A percentile compares a stretch with the other conserved stretches of the same genome.
These are phyloP conservation scores for Aspergillus puulaauensis DNA, from an alignment of 2,329 filamentous ascomycete genomes.

Conservation along the genomic window DNA sequence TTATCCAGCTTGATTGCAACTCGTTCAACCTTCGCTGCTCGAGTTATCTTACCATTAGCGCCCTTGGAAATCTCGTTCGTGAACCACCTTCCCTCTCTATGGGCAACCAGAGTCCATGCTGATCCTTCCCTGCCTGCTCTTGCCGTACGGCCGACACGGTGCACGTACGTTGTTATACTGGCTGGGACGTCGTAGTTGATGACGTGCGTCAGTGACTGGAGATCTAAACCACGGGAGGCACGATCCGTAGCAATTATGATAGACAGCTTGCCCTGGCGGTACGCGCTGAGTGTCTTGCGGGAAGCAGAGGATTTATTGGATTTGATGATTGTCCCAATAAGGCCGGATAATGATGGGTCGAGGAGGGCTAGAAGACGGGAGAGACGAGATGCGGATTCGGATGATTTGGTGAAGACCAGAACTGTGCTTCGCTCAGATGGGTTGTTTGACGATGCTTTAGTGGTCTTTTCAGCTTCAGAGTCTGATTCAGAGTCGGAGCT, in stretches of 20 bases:
- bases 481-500: slow-evolving; percentile 21
- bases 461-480: slow-evolving; percentile 11
- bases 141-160: slow-evolving; percentile 88
- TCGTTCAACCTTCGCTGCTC: slow-evolving; percentile 28
- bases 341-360: slow-evolving; percentile 55
- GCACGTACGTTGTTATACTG: slow-evolving; percentile 79
- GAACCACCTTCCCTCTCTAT: slow-evolving; percentile 87
- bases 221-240: slow-evolving; percentile 86
- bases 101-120: slow-evolving; percentile 83
- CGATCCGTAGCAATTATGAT: slow-evolving; percentile 89
- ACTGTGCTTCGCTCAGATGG: slow-evolving; percentile 45
- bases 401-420: slow-evolving; percentile 87
- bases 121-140: slow-evolving; percentile 72
- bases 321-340: slow-evolving; percentile 72
- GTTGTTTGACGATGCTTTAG: slow-evolving; percentile 19
- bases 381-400: slow-evolving; percentile 84
- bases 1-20: slow-evolving; percentile 31
- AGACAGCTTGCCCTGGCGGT: slow-evolving; percentile 61
- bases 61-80: slow-evolving; percentile 73
- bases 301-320: slow-evolving; percentile 72
- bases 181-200: slow-evolving; percentile 91
- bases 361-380: slow-evolving; percentile 73
- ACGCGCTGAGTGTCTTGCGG: slow-evolving; percentile 66
- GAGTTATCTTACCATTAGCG: slow-evolving; percentile 32
- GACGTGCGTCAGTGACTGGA: slow-evolving; percentile 76